phyloP scores from a whole-genome alignment of 257 asterid genomes.

The Rauvolfia tetraphylla region DNA sequence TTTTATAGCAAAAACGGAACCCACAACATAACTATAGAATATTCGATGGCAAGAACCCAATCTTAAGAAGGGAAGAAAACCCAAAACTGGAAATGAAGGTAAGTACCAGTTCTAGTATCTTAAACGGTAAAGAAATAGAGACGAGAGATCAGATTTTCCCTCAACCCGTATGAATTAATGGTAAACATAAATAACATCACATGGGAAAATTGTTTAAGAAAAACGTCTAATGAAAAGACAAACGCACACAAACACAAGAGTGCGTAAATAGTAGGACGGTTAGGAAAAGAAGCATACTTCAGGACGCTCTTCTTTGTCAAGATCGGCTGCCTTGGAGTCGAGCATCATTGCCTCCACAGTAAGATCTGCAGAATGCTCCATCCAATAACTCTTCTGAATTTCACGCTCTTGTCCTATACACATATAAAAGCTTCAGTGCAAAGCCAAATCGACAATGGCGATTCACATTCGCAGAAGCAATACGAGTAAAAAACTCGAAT shows the following conservation, averaged over 20 bases:
- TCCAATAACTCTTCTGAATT: constrained; percentile 87
- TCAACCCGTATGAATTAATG: not conserved
- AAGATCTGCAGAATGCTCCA: constrained; percentile 72
- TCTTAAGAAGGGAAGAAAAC: not conserved
- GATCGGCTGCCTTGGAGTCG: constrained; percentile 90
- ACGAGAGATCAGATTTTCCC: not conserved
- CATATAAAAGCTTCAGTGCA: constrained; percentile 1
- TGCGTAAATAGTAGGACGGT: not conserved
- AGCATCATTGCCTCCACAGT: constrained; percentile 96
- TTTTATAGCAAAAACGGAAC: not conserved
- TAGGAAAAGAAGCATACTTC: constrained; percentile 47
- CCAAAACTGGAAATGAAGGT: not conserved
- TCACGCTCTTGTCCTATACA: constrained; percentile 71
- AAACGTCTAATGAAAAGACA: not conserved
- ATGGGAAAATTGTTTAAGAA: not conserved
- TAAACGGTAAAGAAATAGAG: not conserved
- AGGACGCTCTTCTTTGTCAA: constrained; percentile 95
- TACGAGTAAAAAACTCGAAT: not conserved
- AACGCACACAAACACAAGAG: not conserved
- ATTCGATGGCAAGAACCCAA: not conserved
- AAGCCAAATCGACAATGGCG: constrained; percentile 5
- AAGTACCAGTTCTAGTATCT: no score
- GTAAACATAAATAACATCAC: not conserved
- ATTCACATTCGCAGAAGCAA: not conserved
- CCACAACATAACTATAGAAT: not conserved